Percentiles rank a stretch among this genome's conserved stretches.
Conservation (phyloP, 495 filamentous ascomycete genomes). For the Aspergillus avenaceus region DNA sequence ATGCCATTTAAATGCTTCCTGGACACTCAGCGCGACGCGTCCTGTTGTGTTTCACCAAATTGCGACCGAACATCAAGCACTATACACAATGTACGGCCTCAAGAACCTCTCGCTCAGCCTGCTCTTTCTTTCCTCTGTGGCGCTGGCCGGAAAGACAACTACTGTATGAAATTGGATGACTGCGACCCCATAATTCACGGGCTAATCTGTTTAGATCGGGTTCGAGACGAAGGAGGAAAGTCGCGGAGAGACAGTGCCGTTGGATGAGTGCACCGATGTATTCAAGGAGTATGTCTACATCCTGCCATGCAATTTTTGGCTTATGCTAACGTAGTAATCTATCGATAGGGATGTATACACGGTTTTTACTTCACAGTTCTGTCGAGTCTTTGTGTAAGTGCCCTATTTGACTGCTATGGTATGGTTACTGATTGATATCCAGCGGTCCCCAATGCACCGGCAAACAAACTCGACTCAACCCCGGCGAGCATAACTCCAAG, state of each 20-base stretch:
- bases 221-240: not conserved
- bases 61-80: no score
- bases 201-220: not conserved
- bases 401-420: not conserved
- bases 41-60: no score
- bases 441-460: not conserved
- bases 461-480: not conserved
- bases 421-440: not conserved
- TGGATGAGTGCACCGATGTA: not conserved
- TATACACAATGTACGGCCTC: not conserved
- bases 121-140: not conserved
- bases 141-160: not conserved
- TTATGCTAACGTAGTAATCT: no score
- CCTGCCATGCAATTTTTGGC: not conserved
- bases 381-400: not conserved
- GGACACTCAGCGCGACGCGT: no score
- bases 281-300: not conserved
- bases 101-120: not conserved
- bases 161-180: not conserved
- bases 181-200: not conserved
- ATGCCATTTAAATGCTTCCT: not conserved
- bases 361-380: not conserved
- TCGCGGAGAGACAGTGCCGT: not conserved
- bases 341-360: not conserved
- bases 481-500: not conserved